These are phyloP conservation scores for Puya raimondii DNA, from an alignment of 176 grass and related monocot genomes.

Conservation along the genomic window DNA sequence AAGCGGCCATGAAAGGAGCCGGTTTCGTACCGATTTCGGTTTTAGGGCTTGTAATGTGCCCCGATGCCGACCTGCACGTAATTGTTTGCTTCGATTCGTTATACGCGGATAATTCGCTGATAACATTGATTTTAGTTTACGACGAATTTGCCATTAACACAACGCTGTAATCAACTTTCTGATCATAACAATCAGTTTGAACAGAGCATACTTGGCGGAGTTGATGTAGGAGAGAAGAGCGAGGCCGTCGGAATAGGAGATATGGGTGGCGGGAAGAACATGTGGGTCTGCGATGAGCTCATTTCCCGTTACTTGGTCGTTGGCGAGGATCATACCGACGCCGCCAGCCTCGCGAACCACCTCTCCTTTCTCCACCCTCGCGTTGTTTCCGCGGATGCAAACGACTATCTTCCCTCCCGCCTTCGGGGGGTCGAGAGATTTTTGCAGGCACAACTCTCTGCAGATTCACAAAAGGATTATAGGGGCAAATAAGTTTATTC, in stretches of 20 bases:
- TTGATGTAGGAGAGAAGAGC: conserved; percentile 32
- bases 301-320: conserved; percentile 57
- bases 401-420: conserved; percentile 65
- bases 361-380: conserved; percentile 67
- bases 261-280: conserved; percentile 84
- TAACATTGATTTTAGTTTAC: conserved; percentile 38
- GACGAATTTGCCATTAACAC: conserved; percentile 94
- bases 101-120: too few species aligned
- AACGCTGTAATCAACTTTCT: conserved; percentile 70
- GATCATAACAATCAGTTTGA: not conserved
- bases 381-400: conserved; percentile 63
- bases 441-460: conserved; percentile 46
- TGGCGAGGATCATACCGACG: conserved; percentile 48
- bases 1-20: conserved; percentile 82
- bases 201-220: conserved; percentile 9
- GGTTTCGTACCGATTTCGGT: conserved; percentile 62
- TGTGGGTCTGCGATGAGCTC: conserved; percentile 85
- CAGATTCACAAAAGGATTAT: not conserved
- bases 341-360: conserved; percentile 46
- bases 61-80: conserved; percentile 32
- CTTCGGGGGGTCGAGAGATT: conserved; percentile 43
- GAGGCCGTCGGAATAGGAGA: conserved; percentile 48
- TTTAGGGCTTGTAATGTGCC: conserved; percentile 39
- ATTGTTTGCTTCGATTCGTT: too few species aligned
- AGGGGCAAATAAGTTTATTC: not conserved